Base-by-base conservation (phyloP, 1,139 yeast genomes). In the Geotrichum australiense region DNA sequence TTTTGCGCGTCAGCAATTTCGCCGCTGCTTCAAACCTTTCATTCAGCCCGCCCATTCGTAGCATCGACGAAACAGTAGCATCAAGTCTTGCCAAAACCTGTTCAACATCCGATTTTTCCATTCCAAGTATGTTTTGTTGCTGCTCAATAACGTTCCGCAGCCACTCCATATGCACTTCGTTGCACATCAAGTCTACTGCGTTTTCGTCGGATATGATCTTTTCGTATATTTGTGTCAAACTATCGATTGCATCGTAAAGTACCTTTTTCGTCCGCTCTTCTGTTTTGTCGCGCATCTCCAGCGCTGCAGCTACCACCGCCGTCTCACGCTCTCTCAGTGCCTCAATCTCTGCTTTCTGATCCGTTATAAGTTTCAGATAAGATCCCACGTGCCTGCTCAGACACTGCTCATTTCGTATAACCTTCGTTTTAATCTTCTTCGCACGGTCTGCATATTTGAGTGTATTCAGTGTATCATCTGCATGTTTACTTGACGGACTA, bases 401-500 rank as follows among this genome's bases (percentile, higher is more conserved):
- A 47, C 78, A 80, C 47, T 79, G 87, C 50, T 78, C 80, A 55
- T 87, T 89, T 50, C 94, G 65, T 3, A 75, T 70, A 2, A 83
- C 69, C 55, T 84, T 85, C 0, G 96, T 89, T 57, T 84, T 84
- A 53, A 89, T 89, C 53, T 83, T 89, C 55, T 86, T 86, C 14
- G 96, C 96, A 23, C 96, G 68, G 57, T 86, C 78, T 0, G 96
- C 96, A 59, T 87, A 89, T 58, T 85, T 85, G 46, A 89, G 70
- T 0, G 96, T 85, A 59, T 87, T 89, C 43, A 85, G 68, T 0
- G 96, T 87, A 56, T 89, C 97, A 57, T 89, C 96, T 58, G 85
- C 86, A 59, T 89, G 96, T 30, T 71, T 72, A 25, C 84, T 74
- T 49, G 87, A 81, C 0, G 96, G 96, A 3, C 94, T 81, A 3